A percentile compares a stretch with the other conserved stretches of the same genome.
These are phyloP conservation scores for Ceratocystis variospora DNA, from an alignment of 2,329 filamentous ascomycete species.

Conservation along the genomic window DNA sequence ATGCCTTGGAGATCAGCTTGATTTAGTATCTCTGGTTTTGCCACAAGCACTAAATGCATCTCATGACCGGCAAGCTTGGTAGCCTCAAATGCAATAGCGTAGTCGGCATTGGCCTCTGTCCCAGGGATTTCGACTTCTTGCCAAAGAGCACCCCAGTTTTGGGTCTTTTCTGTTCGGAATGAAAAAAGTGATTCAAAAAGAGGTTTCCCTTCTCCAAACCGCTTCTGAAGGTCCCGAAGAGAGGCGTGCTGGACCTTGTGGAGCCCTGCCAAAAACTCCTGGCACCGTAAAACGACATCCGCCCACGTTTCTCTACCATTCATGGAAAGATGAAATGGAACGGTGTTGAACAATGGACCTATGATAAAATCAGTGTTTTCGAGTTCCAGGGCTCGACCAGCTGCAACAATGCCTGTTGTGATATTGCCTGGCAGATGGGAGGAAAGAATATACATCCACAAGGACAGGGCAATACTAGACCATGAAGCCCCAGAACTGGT, in stretches of 20 bases:
- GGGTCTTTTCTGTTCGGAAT: constrained; percentile 46
- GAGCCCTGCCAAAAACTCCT: constrained; percentile 53
- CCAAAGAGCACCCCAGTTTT: constrained; percentile 37
- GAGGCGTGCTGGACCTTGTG: constrained; percentile 67
- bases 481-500: constrained; percentile 54
- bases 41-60: constrained; percentile 46
- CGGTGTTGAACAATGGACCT: constrained; percentile 80
- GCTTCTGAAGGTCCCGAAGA: constrained; percentile 67
- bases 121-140: constrained; percentile 32
- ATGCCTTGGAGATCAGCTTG: background rate
- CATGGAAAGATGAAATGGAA: constrained; percentile 49
- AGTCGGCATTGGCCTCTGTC: constrained; percentile 40
- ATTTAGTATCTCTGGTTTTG: constrained; percentile 31
- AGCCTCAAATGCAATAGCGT: constrained; percentile 65
- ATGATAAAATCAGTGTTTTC: constrained; percentile 52
- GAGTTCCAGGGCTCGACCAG: constrained; percentile 60
- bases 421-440: constrained; percentile 31
- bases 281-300: constrained; percentile 48
- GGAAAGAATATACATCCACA: constrained; percentile 54
- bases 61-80: constrained; percentile 36
- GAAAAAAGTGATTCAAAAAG: constrained; percentile 75
- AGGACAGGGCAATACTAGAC: constrained; percentile 64
- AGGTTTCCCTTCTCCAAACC: constrained; percentile 46
- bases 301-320: constrained; percentile 37
- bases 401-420: constrained; percentile 61